Base-by-base conservation (phyloP, 768 basidiomycete genomes). In the Suillus bovinus region DNA sequence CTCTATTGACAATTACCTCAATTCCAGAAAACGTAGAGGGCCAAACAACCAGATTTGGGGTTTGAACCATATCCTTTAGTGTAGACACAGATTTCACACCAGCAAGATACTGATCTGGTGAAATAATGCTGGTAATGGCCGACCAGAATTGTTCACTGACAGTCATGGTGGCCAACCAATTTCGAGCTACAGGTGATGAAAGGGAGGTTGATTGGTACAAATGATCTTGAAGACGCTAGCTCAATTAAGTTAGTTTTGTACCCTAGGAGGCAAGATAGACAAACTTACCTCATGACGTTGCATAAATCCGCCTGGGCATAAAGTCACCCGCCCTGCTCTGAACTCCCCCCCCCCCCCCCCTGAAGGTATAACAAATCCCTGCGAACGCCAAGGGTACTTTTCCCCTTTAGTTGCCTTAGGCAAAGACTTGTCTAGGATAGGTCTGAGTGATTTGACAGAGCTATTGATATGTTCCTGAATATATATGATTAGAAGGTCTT, bases 1-100 rank as follows among this genome's bases (percentile, higher is more conserved):
- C 8, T 33, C 16, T 22, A n/a, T 58, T 62, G 38, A 56, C 33
- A 47, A 62, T 62, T 3, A 62, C 34, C 9, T 62, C 47, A 0
- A 58, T 58, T 27, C 46, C 56, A 9, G 56, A 49, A 52, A 46
- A 62, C 4, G 6, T 11, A 9, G 47, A 62, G 14, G 42, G 44
- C 61, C 61, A 62, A 7, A 50, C 41, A 41, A n/a, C 34, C 8
- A 6, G 52, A 31, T 44, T 0, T 24, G 22, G 3, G 2, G 44
- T 46, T 2, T 24, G 4, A 4, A 46, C 44, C 22, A 7, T 24
- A 24, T 1, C 0, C 22, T 46, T 46, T 0, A 46, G n/a, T 4
- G 4, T 24, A 24, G 44, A 46, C 5, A 46, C 22, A 1, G 13
- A 46, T 46, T 2, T 0, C 5, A 24, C 3, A 0, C 44, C 22